Base-by-base conservation (phyloP, 495 filamentous ascomycete species). In the Aspergillus sclerotiicarbonarius region DNA sequence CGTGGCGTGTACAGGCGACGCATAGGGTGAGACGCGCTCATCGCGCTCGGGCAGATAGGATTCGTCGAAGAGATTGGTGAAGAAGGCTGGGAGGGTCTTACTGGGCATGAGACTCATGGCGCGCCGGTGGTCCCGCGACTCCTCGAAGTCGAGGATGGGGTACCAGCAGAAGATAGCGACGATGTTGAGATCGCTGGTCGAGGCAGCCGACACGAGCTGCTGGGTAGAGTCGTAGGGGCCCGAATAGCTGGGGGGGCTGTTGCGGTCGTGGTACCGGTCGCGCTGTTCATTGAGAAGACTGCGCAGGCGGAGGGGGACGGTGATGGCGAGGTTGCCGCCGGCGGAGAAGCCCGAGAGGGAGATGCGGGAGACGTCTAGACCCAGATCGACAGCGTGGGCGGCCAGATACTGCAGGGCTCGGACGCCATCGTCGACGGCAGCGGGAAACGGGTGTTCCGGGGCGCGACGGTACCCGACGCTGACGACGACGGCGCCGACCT, bases 21-120 rank as follows among this genome's bases (percentile, higher is more conserved):
- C 80, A 67, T 79, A 88, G 8, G 86, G 85, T 32, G 84, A 83
- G 35, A 64, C 62, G 33, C 80, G 80, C 30, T 76, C 69, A 7
- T 67, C 70, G 4, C 82, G 65, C 16, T 82, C 68, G 5, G 84
- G 79, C 0, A 96, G 78, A 71, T 96, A 96, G 3, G 87, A 82
- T 33, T 87, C 85, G 62, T 97, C 92, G 62, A 96, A 96, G n/a
- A 97, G 84, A 45, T 83, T 79, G 4, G 90, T 93, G 66, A 96
- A 84, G 48, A 87, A 77, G 4, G 80, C 70, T 3, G 91, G 87
- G 1, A 96, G 79, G 8, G 88, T 86, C 59, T 89, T 88, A 46
- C 91, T 83, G 1, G 87, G 87, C 37, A 85, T 82, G 29, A 81
- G 57, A 64, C 81, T 85, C 46, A 82, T 83, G 1, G 79, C 78